Base-by-base conservation (phyloP, 2,329 filamentous ascomycete species). In the Aspergillus texensis region DNA sequence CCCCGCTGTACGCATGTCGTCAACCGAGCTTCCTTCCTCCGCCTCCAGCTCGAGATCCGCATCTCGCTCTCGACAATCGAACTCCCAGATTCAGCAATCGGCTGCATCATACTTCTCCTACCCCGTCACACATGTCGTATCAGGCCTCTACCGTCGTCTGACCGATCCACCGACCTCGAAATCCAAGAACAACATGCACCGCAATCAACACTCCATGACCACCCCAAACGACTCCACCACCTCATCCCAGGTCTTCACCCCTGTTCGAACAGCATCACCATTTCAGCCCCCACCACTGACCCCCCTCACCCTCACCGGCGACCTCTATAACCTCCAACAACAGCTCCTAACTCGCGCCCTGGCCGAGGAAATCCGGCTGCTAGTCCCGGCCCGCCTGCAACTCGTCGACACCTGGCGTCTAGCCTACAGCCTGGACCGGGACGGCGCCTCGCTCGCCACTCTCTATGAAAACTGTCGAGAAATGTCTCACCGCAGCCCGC, bases 251-350 rank as follows among this genome's bases (percentile, higher is more conserved):
- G 67, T 67, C 82, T 85, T 62, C 71, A 78, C 72, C 54, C 81
- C 81, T 10, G 81, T 82, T 62, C 87, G 91, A 68, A 88, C 86
- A 59, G 85, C 86, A 8, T 93, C 91, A 14, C 93, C 93, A 1
- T 93, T 96, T 77, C 91, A 93, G 69, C 93, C 93, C 1, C 94
- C 94, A 12, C 94, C 94, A 0, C 86, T 98, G 57, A 94, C 94
- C 62, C 92, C 94, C 0, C 80, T 98, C 26, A 82, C 85, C 5
- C 84, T 98, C 41, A 79, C 82, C 1, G 63, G 70, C 39, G 70
- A 93, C 90, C 4, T 80, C 83, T 21, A 70, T 79, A 21, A 84
- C 83, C 41, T 88, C 88, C 71, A 75, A 54, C 86, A 87, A 61
- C 74, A 78, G 68, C 82, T 98, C 59, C 83, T 99, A 61, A 90